Evolutionary conservation across 495 filamentous ascomycete genomes (phyloP).

Genomic region (Melanomma pulvis-pyrius): DNA sequence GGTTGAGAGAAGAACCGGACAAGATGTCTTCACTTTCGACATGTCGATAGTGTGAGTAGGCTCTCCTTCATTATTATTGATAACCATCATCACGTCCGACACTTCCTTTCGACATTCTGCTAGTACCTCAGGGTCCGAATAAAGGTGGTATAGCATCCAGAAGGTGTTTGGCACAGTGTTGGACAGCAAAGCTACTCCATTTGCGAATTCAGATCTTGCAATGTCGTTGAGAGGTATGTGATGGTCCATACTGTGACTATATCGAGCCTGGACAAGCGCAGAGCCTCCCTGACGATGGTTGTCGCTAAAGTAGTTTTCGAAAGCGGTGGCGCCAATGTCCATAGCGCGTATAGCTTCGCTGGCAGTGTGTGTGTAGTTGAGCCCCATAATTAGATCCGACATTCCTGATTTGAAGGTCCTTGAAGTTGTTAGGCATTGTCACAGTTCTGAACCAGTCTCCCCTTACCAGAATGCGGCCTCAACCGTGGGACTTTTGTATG

Average conservation of each 20-base stretch:
- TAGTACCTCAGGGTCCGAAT: conserved; percentile 47
- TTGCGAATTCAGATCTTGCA: conserved; percentile 48
- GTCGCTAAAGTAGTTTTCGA: conserved; percentile 48
- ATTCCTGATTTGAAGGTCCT: conserved; percentile 48
- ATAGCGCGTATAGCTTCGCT: conserved; percentile 41
- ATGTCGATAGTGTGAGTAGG: conserved; percentile 18
- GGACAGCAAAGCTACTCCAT: conserved; percentile 48
- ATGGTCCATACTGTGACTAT: conserved; percentile 36
- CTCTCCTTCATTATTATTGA: background rate
- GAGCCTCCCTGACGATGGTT: conserved; percentile 46
- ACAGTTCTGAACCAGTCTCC: background rate
- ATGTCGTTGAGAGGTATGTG: conserved; percentile 48
- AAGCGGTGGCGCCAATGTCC: conserved; percentile 43
- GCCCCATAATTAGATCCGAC: conserved; percentile 33
- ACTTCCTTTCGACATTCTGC: conserved; percentile 46
- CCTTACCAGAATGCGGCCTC: conserved; percentile 52
- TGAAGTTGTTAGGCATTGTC: background rate
- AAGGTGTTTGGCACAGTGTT: conserved; percentile 54
- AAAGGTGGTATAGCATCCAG: conserved; percentile 52
- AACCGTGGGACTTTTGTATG: conserved; percentile 47
- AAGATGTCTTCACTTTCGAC: conserved; percentile 5
- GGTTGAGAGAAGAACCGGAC: conserved; percentile 22
- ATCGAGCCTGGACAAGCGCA: conserved; percentile 41
- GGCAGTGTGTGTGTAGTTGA: conserved; percentile 18
- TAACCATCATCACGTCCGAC: conserved; percentile 21